A percentile compares a stretch with the other conserved stretches of the same genome.
phyloP scores from a whole-genome alignment of 176 grass and related monocot species.

The Lolium multiflorum region DNA sequence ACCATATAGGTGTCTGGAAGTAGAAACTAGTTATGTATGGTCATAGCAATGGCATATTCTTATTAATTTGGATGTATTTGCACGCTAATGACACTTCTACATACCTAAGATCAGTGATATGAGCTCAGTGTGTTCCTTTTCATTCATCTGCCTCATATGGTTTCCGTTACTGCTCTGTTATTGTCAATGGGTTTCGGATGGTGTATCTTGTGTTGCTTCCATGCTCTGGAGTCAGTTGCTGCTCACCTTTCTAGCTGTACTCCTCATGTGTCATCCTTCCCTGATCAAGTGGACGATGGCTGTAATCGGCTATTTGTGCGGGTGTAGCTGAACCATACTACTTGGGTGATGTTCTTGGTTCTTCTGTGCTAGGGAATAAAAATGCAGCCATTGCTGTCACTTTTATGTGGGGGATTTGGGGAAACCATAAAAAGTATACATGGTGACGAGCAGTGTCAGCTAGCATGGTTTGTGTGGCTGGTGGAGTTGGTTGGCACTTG shows the following conservation, averaged over 20 bases:
- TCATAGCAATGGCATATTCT: neutral
- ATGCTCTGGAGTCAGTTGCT: neutral
- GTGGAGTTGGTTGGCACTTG: slow-evolving; percentile 7
- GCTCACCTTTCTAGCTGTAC: neutral
- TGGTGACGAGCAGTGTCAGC: neutral
- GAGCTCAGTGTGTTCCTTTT: neutral
- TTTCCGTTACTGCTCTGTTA: neutral
- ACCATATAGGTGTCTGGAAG: slow-evolving; percentile 18
- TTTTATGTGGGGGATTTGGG: neutral
- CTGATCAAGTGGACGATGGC: neutral
- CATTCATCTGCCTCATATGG: slow-evolving; percentile 1
- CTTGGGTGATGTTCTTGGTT: neutral
- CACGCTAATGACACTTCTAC: neutral
- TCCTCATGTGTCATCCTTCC: neutral
- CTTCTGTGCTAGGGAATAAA: neutral
- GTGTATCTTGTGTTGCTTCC: neutral
- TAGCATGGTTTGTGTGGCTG: neutral
- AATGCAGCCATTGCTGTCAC: neutral
- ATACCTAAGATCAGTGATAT: slow-evolving; percentile 6
- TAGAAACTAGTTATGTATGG: slow-evolving; percentile 30
- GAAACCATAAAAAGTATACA: neutral
- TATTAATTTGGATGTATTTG: slow-evolving; percentile 24
- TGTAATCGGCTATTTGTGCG: neutral
- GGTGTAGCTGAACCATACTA: neutral
- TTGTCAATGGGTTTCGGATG: slow-evolving; percentile 1